phyloP scores from a whole-genome alignment of 495 filamentous ascomycete genomes.

The Penicillium canariense region DNA sequence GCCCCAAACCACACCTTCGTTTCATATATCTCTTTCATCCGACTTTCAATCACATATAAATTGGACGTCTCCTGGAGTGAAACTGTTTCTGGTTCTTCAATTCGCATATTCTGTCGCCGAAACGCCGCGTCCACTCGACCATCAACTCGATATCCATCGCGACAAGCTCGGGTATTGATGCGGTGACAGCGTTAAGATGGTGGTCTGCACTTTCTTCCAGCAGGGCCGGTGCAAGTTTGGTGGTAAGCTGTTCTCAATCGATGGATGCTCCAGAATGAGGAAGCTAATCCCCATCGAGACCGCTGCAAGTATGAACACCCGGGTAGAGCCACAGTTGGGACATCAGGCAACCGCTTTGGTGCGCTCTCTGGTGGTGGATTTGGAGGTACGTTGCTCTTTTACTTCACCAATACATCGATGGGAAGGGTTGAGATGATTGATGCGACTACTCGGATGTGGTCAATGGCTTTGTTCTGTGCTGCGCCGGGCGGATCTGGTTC shows the following conservation, averaged over 20 bases:
- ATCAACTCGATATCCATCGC: not conserved
- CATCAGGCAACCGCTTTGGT: slow-evolving; percentile 45
- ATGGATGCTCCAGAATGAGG: not conserved
- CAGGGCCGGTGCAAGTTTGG: slow-evolving; percentile 74
- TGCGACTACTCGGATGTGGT: too few species aligned
- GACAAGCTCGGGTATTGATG: slow-evolving; percentile 2
- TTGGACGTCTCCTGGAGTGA: not conserved
- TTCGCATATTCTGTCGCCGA: not conserved
- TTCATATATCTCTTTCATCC: not conserved
- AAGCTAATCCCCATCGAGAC: slow-evolving; percentile 35
- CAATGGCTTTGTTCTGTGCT: too few species aligned
- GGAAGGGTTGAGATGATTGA: too few species aligned
- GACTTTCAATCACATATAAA: not conserved
- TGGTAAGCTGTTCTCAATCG: slow-evolving; percentile 33
- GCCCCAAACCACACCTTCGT: not conserved
- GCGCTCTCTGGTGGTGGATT: slow-evolving; percentile 37
- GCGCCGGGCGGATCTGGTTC: too few species aligned
- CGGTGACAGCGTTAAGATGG: slow-evolving; percentile 39
- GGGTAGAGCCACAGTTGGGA: slow-evolving; percentile 24
- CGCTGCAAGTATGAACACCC: slow-evolving; percentile 58
- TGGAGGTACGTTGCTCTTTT: slow-evolving; percentile 30
- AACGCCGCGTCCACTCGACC: not conserved
- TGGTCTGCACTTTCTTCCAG: slow-evolving; percentile 69
- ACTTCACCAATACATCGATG: too few species aligned
- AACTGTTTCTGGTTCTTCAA: not conserved